Conservation (phyloP, 805 yeast species). For the Yamadazyma akitaensis region DNA sequence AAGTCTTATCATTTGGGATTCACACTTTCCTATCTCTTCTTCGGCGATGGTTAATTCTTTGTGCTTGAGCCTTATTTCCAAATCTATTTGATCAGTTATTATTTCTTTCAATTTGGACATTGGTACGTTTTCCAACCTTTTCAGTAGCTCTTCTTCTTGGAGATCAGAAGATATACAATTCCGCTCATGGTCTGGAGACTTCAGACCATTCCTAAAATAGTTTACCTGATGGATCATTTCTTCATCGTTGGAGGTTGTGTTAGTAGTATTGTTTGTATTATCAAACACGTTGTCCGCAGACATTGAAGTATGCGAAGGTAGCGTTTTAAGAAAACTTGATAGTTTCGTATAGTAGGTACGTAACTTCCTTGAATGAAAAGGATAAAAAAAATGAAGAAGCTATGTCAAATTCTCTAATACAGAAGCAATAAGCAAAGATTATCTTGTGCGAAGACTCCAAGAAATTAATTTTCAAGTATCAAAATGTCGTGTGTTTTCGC, state of each 20-base stretch:
- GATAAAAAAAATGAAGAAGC: not conserved
- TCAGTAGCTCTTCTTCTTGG: not conserved
- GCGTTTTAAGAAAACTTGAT: not conserved
- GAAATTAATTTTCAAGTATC: too few relatives aligned
- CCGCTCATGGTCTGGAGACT: not conserved
- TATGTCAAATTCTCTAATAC: not conserved
- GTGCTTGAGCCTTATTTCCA: slow-evolving; percentile 60
- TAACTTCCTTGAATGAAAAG: too few relatives aligned
- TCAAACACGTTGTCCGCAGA: not conserved
- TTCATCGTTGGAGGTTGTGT: not conserved
- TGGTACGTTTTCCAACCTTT: slow-evolving; percentile 19
- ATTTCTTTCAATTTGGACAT: slow-evolving; percentile 28
- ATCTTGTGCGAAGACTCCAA: not conserved
- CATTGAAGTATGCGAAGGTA: not conserved
- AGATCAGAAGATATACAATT: not conserved
- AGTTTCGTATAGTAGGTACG: not conserved
- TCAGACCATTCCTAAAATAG: not conserved
- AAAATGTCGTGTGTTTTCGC: not conserved
- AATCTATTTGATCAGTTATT: slow-evolving; percentile 48
- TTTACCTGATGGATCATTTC: not conserved
- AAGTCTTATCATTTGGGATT: slow-evolving; percentile 53
- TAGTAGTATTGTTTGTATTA: too few relatives aligned
- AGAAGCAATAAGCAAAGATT: not conserved
- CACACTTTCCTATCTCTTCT: slow-evolving; percentile 54
- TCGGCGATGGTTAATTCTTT: slow-evolving; percentile 50